phyloP scores from a whole-genome alignment of 371 early-diverging fungal genomes.

The Mucor plumbeus region DNA sequence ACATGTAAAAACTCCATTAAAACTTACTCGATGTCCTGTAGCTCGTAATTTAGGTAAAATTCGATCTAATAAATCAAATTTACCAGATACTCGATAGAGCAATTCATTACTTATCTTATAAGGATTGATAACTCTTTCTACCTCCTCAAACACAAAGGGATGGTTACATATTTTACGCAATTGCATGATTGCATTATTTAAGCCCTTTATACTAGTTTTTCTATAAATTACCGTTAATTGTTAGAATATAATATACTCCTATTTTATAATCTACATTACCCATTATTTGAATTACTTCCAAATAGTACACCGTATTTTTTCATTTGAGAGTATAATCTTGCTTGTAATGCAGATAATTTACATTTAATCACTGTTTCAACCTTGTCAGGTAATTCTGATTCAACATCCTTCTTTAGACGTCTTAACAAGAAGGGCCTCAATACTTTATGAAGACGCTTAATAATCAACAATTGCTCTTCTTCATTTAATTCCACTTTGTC shows the following conservation, averaged over 20 bases:
- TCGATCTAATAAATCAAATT: conserved; percentile 98
- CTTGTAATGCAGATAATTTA: conserved; percentile 86
- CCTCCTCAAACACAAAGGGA: conserved; percentile 98
- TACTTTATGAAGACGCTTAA: conserved; percentile 96
- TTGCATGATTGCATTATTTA: conserved; percentile 99
- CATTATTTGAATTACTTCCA: conserved; percentile 58
- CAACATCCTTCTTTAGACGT: conserved; percentile 99
- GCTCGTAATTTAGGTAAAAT: conserved; percentile 89
- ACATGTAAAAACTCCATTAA: background rate
- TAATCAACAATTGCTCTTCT: conserved; percentile 97
- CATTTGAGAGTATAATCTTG: conserved; percentile 80
- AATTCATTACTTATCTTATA: conserved; percentile 57
- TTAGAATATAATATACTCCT: background rate
- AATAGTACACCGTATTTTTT: conserved; percentile 74
- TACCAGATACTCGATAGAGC: conserved; percentile 89
- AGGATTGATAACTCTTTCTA: conserved; percentile 85
- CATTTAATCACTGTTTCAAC: conserved; percentile 97
- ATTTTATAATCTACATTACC: conserved; percentile 35
- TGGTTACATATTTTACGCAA: conserved; percentile 99
- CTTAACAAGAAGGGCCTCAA: conserved; percentile 98
- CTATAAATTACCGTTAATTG: conserved; percentile 26
- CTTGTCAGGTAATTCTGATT: conserved; percentile 98
- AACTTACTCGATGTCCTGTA: conserved; percentile 83
- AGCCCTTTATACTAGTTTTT: conserved; percentile 75
- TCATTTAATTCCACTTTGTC: conserved; percentile 92